Evolutionary conservation across 140 eudicot genomes (phyloP).

Genomic region (Flaveria floridana): DNA sequence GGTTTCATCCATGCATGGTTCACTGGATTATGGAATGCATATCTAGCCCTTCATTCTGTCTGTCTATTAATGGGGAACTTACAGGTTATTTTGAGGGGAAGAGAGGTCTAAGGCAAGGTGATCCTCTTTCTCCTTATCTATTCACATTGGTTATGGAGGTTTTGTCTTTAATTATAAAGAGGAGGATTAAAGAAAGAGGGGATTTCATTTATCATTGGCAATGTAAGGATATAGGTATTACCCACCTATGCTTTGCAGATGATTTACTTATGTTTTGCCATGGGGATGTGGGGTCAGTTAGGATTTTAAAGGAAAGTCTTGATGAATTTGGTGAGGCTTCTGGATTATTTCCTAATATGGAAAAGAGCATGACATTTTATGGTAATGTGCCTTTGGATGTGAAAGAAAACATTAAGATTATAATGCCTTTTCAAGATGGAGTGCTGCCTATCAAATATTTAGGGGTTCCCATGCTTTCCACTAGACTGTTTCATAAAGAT

Average conservation of each 20-base stretch:
- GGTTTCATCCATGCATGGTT: too few relatives aligned
- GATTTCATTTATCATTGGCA: neutral
- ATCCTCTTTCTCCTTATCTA: neutral
- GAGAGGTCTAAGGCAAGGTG: too few relatives aligned
- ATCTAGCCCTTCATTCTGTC: too few relatives aligned
- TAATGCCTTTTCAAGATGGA: neutral
- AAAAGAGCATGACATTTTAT: neutral
- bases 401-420: neutral
- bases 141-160: neutral
- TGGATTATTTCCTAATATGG: neutral
- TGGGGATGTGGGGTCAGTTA: neutral
- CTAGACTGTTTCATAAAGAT: neutral
- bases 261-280: neutral
- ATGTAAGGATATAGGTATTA: neutral
- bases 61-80: too few relatives aligned
- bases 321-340: neutral
- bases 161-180: neutral
- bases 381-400: neutral
- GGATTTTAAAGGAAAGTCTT: neutral
- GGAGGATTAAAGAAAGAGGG: rapidly evolving
- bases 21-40: too few relatives aligned
- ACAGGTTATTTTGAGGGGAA: too few relatives aligned
- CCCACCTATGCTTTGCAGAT: neutral
- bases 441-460: neutral
- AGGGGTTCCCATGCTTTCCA: neutral